Base-by-base conservation (phyloP, 1,284 basidiomycete species). In the Melampsora larici-populina region DNA sequence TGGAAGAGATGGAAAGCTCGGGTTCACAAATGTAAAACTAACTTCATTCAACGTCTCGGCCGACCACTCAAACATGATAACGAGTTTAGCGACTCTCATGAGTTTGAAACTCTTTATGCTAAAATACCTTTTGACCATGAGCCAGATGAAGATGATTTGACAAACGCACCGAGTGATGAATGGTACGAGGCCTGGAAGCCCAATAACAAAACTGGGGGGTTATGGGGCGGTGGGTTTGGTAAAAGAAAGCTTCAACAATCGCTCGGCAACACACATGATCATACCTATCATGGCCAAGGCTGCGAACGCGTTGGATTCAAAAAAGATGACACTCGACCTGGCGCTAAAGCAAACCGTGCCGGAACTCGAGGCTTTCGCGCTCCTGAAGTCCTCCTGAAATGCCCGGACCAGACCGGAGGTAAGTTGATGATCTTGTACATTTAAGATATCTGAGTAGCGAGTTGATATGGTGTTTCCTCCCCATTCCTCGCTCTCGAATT, bases 311-410 rank as follows among this genome's bases (percentile, higher is more conserved):
- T 82, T 43, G 81, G 81, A 21, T 82, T 82, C 78, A 79, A 81
- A 40, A 80, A 81, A 78, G 80, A 82, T 70, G 83, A 84, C 64
- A 78, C 33, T 64, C 82, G 85, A 80, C 93, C 94, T 0, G 86
- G 88, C 66, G 92, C 94, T 70, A 95, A 96, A 83, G 95, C 97
- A 6, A 99, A 99, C 83, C 89, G 96, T 74, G 97, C 96, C 0
- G 96, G 96, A 0, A 99, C 96, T 8, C 86, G 96, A 82, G 97
- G 96, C 0, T 99, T 99, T 84, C 90, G 96, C 77, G 95, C 96
- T 0, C 96, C 96, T 0, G 97, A 99, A 82, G 97, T 99, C 13
- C 85, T 99, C 33, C 85, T 99, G 67, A 99, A 99, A 84, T 99
- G 96, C 81, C 90, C 90, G 26, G 91, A 94, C 80, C 96, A 99